phyloP scores from a whole-genome alignment of 2,329 filamentous ascomycete genomes.

The Trichoderma guizhouense region DNA sequence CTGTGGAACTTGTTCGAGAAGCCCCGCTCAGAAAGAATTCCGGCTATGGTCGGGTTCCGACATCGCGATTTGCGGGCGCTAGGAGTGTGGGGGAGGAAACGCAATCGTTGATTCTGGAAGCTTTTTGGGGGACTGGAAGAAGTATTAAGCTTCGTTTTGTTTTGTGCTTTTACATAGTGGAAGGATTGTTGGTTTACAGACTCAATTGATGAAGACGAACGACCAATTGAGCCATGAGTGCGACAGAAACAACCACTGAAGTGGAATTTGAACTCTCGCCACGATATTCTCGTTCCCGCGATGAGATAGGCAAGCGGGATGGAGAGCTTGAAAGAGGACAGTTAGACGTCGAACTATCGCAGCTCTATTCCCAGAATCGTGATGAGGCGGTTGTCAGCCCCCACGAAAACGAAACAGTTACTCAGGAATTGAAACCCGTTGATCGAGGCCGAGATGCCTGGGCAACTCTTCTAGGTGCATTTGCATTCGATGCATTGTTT shows the following conservation, averaged over 20 bases:
- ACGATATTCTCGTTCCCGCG: neutral
- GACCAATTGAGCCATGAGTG: neutral
- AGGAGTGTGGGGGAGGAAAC: neutral
- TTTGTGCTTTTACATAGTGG: neutral
- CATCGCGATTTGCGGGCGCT: neutral
- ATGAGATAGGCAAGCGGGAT: neutral
- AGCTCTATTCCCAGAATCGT: neutral
- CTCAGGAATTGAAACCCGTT: conserved; percentile 21
- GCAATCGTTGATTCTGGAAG: neutral
- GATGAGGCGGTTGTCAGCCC: neutral
- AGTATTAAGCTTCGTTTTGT: neutral
- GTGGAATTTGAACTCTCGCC: neutral
- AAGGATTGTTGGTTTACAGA: neutral
- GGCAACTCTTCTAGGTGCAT: conserved; percentile 23
- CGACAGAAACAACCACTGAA: neutral
- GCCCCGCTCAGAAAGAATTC: neutral
- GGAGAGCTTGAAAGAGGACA: neutral
- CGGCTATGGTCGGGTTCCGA: conserved; percentile 6
- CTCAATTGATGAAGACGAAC: neutral
- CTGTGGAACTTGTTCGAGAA: neutral
- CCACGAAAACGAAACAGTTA: neutral
- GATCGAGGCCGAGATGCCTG: conserved; percentile 27
- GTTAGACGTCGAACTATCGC: neutral
- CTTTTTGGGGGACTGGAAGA: neutral
- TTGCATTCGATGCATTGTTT: conserved; percentile 26